phyloP scores from a whole-genome alignment of 148 eudicot species.

The Tetragonia tetragonoides region DNA sequence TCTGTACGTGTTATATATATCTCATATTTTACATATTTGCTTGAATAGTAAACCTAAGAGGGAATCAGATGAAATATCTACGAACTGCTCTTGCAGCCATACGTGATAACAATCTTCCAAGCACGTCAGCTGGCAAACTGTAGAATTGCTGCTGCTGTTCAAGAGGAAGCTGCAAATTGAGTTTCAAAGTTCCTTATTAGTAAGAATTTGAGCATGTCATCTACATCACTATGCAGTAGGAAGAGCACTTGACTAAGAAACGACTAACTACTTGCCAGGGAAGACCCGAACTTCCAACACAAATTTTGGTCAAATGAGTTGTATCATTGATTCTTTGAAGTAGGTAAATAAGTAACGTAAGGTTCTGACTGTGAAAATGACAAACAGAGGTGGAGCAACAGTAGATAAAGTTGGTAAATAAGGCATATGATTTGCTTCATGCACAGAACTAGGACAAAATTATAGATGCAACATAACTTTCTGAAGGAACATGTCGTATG shows the following conservation, averaged over 20 bases:
- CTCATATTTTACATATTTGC: not conserved
- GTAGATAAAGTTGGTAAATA: too few relatives aligned
- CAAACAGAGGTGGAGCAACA: too few relatives aligned
- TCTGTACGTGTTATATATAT: not conserved
- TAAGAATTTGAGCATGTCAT: not conserved
- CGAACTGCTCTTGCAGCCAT: constrained; percentile 69
- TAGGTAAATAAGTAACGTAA: too few relatives aligned
- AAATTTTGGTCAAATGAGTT: too few relatives aligned
- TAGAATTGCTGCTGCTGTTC: constrained; percentile 58
- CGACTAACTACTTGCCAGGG: not conserved
- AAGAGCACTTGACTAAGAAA: not conserved
- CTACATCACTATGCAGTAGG: not conserved
- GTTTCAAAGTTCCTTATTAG: constrained; percentile 1
- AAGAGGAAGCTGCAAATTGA: constrained; percentile 61
- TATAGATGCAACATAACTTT: too few relatives aligned
- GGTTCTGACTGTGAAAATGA: too few relatives aligned
- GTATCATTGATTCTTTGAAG: too few relatives aligned
- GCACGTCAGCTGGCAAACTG: constrained; percentile 65
- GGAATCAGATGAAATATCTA: constrained; percentile 46
- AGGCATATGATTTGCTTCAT: too few relatives aligned
- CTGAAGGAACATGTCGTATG: too few relatives aligned
- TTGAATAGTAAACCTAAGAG: not conserved
- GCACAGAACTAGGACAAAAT: too few relatives aligned
- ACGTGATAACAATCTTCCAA: constrained; percentile 69
- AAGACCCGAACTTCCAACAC: not conserved